Evolutionary conservation across 2,329 filamentous ascomycete genomes (phyloP).

Genomic region (Fusarium incarnatum): DNA sequence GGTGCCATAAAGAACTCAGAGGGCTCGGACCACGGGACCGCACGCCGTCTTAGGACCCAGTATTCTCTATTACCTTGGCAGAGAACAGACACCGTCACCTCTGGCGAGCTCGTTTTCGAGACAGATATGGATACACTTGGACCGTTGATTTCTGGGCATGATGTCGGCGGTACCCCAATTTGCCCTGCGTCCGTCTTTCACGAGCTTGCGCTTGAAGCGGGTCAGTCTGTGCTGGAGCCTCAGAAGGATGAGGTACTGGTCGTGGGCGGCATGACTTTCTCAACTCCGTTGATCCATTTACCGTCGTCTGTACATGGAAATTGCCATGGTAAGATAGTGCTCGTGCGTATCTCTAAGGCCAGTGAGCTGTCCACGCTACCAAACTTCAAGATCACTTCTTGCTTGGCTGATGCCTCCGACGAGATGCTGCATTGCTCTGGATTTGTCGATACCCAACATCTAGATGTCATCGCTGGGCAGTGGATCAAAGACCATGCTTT

Average conservation of each 20-base stretch:
- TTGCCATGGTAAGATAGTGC: too few relatives aligned
- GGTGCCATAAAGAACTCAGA: too few relatives aligned
- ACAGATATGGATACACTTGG: background rate
- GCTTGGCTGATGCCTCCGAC: background rate
- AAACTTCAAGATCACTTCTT: too few relatives aligned
- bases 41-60: too few relatives aligned
- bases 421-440: background rate
- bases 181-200: slow-evolving; percentile 8
- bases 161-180: slow-evolving; percentile 1
- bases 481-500: slow-evolving; percentile 2
- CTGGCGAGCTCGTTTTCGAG: background rate
- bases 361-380: too few relatives aligned
- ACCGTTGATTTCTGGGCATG: background rate
- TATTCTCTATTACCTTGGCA: background rate
- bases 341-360: too few relatives aligned
- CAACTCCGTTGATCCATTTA: background rate
- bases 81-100: background rate
- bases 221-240: too few relatives aligned
- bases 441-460: background rate
- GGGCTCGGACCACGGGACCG: too few relatives aligned
- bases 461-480: background rate
- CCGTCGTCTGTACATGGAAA: background rate
- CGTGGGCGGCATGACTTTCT: background rate
- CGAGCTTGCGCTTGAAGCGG: slow-evolving; percentile 1
- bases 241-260: too few relatives aligned